These are phyloP conservation scores for Nelumbo lutea DNA, from an alignment of 164 flowering plant species.

Conservation along the genomic window DNA sequence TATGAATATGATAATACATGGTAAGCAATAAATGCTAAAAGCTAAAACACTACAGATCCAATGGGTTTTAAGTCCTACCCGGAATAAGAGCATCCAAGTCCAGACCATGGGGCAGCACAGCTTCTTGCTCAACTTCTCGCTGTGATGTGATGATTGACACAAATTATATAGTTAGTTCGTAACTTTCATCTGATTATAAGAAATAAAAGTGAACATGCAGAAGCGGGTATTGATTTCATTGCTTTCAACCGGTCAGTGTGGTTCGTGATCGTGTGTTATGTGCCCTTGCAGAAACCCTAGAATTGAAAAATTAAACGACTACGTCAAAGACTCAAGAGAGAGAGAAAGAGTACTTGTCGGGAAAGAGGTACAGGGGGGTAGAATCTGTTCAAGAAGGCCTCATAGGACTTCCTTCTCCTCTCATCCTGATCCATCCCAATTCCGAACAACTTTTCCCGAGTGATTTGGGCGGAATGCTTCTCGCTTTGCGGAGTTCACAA, in stretches of 20 bases:
- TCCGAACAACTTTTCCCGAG: too few species aligned
- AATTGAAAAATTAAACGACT: not conserved
- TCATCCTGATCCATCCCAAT: constrained; percentile 28
- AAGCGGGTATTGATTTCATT: not conserved
- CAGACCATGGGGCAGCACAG: not conserved
- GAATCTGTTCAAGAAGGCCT: constrained; percentile 31
- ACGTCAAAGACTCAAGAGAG: not conserved
- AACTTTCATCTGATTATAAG: not conserved
- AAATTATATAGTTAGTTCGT: not conserved
- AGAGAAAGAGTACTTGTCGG: constrained; percentile 11
- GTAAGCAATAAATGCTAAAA: too few species aligned
- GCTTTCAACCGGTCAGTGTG: not conserved
- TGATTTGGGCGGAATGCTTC: too few species aligned
- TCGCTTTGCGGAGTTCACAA: too few species aligned
- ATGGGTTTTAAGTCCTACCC: too few species aligned
- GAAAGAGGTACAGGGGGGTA: constrained; percentile 29
- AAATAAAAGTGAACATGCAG: not conserved
- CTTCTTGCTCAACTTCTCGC: constrained; percentile 9
- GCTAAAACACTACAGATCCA: too few species aligned
- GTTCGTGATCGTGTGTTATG: not conserved
- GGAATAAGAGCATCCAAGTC: too few species aligned
- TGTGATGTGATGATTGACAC: not conserved
- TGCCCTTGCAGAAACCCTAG: not conserved
- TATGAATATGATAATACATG: too few species aligned
- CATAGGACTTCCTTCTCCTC: constrained; percentile 32